phyloP scores from a whole-genome alignment of 495 filamentous ascomycete species.

The Stereocaulon alpinum region DNA sequence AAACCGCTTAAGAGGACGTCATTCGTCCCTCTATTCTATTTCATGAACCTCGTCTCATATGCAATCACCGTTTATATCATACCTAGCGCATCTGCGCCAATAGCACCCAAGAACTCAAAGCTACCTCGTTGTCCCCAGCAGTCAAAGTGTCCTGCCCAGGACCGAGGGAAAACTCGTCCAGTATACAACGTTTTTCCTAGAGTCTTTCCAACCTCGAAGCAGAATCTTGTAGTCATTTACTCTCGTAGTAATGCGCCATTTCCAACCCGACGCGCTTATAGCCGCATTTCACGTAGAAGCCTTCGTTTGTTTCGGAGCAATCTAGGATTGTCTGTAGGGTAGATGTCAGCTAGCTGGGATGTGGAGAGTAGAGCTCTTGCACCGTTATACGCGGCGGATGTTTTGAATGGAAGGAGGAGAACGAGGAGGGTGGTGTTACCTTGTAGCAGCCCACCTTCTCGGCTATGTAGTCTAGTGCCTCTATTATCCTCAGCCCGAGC shows the following conservation, averaged over 20 bases:
- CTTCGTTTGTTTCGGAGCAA: conserved; percentile 79
- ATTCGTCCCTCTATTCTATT: not conserved
- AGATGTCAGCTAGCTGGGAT: not conserved
- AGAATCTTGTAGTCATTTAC: conserved; percentile 15
- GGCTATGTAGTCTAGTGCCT: conserved; percentile 84
- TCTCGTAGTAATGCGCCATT: conserved; percentile 91
- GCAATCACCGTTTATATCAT: not conserved
- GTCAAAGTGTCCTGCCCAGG: too few species aligned
- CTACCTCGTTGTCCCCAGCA: not conserved
- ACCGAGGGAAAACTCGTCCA: too few species aligned
- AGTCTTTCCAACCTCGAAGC: not conserved
- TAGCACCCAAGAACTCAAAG: not conserved
- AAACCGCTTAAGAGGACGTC: not conserved
- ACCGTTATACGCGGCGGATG: not conserved
- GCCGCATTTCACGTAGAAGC: conserved; percentile 97
- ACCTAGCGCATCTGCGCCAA: not conserved
- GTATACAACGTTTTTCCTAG: too few species aligned
- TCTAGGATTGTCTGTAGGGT: conserved; percentile 55
- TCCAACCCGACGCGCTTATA: conserved; percentile 88
- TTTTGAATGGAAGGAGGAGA: not conserved
- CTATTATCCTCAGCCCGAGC: conserved; percentile 81
- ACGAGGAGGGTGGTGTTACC: conserved; percentile 36
- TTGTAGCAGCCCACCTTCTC: conserved; percentile 86
- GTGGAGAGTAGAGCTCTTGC: too few species aligned
- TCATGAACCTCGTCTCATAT: not conserved